These are phyloP conservation scores for Boletus patriciae DNA, from an alignment of 768 basidiomycete species.

Conservation along the genomic window DNA sequence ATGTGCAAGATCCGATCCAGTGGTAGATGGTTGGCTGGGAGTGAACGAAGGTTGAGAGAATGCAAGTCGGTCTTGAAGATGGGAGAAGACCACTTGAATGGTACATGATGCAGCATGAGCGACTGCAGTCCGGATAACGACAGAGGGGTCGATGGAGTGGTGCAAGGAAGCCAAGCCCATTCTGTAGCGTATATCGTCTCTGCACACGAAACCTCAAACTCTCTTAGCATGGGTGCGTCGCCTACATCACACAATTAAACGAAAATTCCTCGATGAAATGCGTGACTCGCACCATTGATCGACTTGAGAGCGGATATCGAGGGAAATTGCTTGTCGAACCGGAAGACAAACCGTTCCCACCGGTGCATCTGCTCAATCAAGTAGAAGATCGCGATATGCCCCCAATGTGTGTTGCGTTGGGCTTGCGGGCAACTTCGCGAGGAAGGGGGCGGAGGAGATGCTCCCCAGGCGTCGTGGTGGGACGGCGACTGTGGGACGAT, in stretches of 20 bases:
- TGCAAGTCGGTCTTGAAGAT: constrained; percentile 61
- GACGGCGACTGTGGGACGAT: constrained; percentile 47
- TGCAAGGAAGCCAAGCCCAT: constrained; percentile 75
- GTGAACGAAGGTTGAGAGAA: constrained; percentile 61
- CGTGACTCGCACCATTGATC: constrained; percentile 55
- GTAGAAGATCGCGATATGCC: constrained; percentile 77
- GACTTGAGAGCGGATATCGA: constrained; percentile 73
- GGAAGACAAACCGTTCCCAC: constrained; percentile 79
- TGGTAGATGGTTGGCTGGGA: constrained; percentile 61
- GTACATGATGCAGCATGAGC: constrained; percentile 67
- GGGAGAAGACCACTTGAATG: constrained; percentile 77
- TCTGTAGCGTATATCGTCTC: constrained; percentile 61
- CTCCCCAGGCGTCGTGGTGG: constrained; percentile 41
- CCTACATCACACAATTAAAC: constrained; percentile 40
- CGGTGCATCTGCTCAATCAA: constrained; percentile 78
- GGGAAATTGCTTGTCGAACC: constrained; percentile 74
- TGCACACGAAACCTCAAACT: constrained; percentile 76
- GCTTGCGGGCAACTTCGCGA: constrained; percentile 31
- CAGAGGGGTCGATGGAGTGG: constrained; percentile 33
- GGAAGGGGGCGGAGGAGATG: constrained; percentile 31
- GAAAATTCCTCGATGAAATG: neutral
- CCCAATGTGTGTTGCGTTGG: constrained; percentile 67
- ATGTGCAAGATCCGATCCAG: constrained; percentile 71
- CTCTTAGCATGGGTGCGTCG: constrained; percentile 67
- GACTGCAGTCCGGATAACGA: constrained; percentile 51